Evolutionary conservation across 2,329 filamentous ascomycete species (phyloP), one percentile per base, ranked within the genome.

Genomic region (Leptographium lundbergii): DNA sequence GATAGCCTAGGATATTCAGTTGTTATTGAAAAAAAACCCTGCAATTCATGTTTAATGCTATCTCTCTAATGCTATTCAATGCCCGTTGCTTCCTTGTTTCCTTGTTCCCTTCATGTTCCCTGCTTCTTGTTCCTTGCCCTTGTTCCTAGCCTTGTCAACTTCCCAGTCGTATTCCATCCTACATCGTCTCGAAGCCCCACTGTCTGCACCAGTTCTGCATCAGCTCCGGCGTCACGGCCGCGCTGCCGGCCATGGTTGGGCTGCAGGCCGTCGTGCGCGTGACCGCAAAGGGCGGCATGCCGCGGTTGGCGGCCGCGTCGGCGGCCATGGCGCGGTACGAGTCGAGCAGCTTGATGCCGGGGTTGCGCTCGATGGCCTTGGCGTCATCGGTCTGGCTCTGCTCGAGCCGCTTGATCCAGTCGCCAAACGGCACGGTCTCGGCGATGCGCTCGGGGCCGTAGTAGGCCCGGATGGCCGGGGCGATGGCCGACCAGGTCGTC

Each of bases 331-430:
- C 68, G 54, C 68, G 68, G 63, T 79, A 81, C 27, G 77, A 76
- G 48, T 79, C 77, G 0, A 81, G 63, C 54, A 82, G 68, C 69
- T 81, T 82, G 51, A 81, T 63, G 10, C 73, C 78, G 0, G 77
- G 77, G 62, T 80, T 80, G 57, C 66, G 68, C 2, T 22, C 13
- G 24, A 32, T 9, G 11, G 9, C 27, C 3, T 48, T 39, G n/a
- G 29, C 45, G 0, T 78, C 62, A 14, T 73, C 48, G 1, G n/a
- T 24, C 0, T 69, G 68, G 58, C 75, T 77, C 60, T 71, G 61
- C 60, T 77, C 74, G 24, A 82, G 67, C 14, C 68, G 65, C 1
- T 65, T 52, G 2, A 81, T 65, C 79, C 79, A 82, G 34, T 76
- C 72, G 19, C 66, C 61, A 29, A 80, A 69, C 7, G 68, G 61